Percentiles rank a stretch among this genome's conserved stretches.
These are phyloP conservation scores for Neofusicoccum sp. DNA, from an alignment of 2,329 filamentous ascomycete genomes.

Conservation along the genomic window DNA sequence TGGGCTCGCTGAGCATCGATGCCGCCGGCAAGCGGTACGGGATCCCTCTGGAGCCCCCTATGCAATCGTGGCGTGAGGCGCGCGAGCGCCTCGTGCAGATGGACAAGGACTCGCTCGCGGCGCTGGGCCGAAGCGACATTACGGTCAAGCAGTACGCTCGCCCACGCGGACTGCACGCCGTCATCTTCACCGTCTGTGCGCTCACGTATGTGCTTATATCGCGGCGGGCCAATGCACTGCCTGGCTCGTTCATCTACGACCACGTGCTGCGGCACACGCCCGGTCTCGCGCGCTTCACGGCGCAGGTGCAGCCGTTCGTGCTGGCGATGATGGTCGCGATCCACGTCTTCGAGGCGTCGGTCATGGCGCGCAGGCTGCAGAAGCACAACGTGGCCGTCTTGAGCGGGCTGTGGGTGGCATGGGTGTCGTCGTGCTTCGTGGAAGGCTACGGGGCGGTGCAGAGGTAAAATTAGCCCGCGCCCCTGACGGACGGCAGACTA, in stretches of 20 bases:
- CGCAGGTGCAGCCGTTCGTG: conserved; percentile 61
- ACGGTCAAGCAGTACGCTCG: conserved; percentile 56
- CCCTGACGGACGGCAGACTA: conserved; percentile 8
- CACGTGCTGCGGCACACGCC: conserved; percentile 54
- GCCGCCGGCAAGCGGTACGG: conserved; percentile 53
- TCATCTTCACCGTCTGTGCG: conserved; percentile 54
- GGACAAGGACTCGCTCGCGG: conserved; percentile 61
- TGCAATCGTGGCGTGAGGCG: conserved; percentile 68
- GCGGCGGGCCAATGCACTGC: conserved; percentile 34
- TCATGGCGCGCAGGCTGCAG: conserved; percentile 51
- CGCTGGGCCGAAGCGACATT: conserved; percentile 63
- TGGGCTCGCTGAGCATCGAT: conserved; percentile 63
- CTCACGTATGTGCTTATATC: conserved; percentile 35
- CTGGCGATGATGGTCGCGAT: conserved; percentile 62
- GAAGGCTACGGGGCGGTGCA: conserved; percentile 55
- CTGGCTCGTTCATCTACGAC: conserved; percentile 38
- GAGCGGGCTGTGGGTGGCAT: conserved; percentile 56
- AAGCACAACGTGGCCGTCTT: conserved; percentile 55
- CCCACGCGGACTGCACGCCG: conserved; percentile 54
- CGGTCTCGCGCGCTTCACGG: conserved; percentile 60
- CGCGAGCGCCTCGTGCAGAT: conserved; percentile 74
- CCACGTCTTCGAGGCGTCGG: conserved; percentile 65
- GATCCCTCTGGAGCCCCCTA: conserved; percentile 70
- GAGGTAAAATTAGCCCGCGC: conserved; percentile 34
- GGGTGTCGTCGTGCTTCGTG: conserved; percentile 55